Conservation (phyloP, 2,329 filamentous ascomycete genomes). For the Aureobasidium namibiae region DNA sequence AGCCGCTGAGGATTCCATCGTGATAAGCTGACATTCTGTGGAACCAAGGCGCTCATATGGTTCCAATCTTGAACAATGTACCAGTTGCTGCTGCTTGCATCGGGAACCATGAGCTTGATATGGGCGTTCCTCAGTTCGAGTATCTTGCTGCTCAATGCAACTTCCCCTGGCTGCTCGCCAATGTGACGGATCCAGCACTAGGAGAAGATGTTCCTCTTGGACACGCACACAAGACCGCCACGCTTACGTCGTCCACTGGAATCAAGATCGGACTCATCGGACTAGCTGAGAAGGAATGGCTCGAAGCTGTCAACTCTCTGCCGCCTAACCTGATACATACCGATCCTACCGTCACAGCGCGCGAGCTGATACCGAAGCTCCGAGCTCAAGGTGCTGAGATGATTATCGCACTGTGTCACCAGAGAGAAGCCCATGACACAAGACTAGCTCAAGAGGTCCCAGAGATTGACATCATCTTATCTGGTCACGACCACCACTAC, state of each 20-base stretch:
- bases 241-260: slow-evolving; percentile 73
- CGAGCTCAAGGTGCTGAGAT: slow-evolving; percentile 73
- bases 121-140: slow-evolving; percentile 73
- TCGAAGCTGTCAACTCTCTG: slow-evolving; percentile 79
- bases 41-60: slow-evolving; percentile 65
- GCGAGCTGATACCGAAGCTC: slow-evolving; percentile 64
- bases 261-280: slow-evolving; percentile 81
- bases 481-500: slow-evolving; percentile 88
- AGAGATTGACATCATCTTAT: slow-evolving; percentile 74
- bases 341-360: slow-evolving; percentile 67
- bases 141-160: slow-evolving; percentile 64
- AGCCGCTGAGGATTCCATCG: background rate
- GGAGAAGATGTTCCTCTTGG: slow-evolving; percentile 68
- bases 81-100: slow-evolving; percentile 74
- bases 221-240: slow-evolving; percentile 64
- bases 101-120: slow-evolving; percentile 89
- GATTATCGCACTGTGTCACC: slow-evolving; percentile 73
- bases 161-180: slow-evolving; percentile 86
- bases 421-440: slow-evolving; percentile 81
- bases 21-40: background rate
- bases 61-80: slow-evolving; percentile 70
- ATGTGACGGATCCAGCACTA: slow-evolving; percentile 75
- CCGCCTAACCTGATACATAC: slow-evolving; percentile 76
- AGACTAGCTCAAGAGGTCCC: slow-evolving; percentile 69
- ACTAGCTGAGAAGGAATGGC: slow-evolving; percentile 68